Evolutionary conservation across 495 filamentous ascomycete genomes (phyloP), one percentile per base, ranked within the genome.

Genomic region (Penicillium salamii): DNA sequence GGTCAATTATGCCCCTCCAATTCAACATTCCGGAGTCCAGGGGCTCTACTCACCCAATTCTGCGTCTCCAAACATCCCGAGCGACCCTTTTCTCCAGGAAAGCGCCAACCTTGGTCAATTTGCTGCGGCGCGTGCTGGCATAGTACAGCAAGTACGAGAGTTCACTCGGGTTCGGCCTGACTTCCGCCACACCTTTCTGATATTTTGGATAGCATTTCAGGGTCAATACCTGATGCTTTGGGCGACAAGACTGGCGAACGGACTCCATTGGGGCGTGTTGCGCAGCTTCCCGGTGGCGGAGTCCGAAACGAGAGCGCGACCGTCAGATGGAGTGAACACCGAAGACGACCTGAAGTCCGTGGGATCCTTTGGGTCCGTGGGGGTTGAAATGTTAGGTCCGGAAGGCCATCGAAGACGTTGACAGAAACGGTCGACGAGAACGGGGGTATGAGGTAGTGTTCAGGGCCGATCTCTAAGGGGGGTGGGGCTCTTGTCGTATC

Each of bases 101-200:
- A 59, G 81, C 81, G 63, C 89, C 89, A 40, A 97, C 89, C 66
- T 97, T 97, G 61, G 91, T 89, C 46, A 97, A 79, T 79, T 96
- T 97, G 68, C 87, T 91, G 49, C 89, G 81, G 43, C 91, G 87
- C 55, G 91, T 93, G 65, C 89, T 91, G 34, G 87, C 89, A 78
- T 97, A 96, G 78, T 92, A 97, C 21, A 96, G 82, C 42, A 97
- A 80, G 64, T 97, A 97, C 63, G 89, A 95, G 34, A 97, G 83
- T 74, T 97, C 91, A 68, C 88, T 93, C 36, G 88, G 85, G 63
- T 97, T 97, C 7, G 91, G 90, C 68, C 90, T 92, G 49, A 95
- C 88, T 54, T 95, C 89, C 61, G 86, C 80, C 38, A 88, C 88
- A 50, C 87, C 89, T 70, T 95, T 96, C 46, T 89, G 86, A 46